Evolutionary conservation across 2,329 filamentous ascomycete species (phyloP).

Genomic region (Microcera coccophila): DNA sequence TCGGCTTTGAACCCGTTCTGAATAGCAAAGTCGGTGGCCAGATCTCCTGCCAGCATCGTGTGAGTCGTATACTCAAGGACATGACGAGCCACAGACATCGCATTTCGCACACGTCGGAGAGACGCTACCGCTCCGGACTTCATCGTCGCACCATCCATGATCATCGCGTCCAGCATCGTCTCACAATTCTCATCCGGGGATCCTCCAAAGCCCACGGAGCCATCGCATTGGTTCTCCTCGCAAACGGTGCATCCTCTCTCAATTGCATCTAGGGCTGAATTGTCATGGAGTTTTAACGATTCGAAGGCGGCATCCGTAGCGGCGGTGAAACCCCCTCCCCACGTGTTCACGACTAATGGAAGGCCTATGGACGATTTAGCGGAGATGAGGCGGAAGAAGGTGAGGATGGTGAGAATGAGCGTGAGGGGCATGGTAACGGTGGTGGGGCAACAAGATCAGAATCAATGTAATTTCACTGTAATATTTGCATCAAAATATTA

Average conservation of each 20-base stretch:
- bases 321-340: conserved; percentile 49
- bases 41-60: conserved; percentile 50
- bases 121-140: conserved; percentile 52
- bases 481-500: not conserved
- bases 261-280: conserved; percentile 48
- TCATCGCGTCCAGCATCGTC: conserved; percentile 56
- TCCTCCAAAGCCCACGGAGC: conserved; percentile 52
- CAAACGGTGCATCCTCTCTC: conserved; percentile 50
- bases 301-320: conserved; percentile 50
- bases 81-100: conserved; percentile 47
- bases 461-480: too few species aligned
- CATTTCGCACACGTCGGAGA: conserved; percentile 46
- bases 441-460: too few species aligned
- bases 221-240: conserved; percentile 51
- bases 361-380: conserved; percentile 36
- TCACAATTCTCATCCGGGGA: conserved; percentile 55
- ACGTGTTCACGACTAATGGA: conserved; percentile 53
- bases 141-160: conserved; percentile 54
- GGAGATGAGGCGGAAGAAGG: conserved; percentile 1
- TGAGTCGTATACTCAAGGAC: conserved; percentile 51
- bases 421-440: conserved; percentile 8
- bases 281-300: conserved; percentile 28
- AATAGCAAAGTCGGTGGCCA: conserved; percentile 50
- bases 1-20: conserved; percentile 48
- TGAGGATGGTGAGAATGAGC: conserved; percentile 11